Evolutionary conservation across 2,329 filamentous ascomycete genomes (phyloP), one percentile per base, ranked within the genome.

Genomic region (Fusarium algeriense): DNA sequence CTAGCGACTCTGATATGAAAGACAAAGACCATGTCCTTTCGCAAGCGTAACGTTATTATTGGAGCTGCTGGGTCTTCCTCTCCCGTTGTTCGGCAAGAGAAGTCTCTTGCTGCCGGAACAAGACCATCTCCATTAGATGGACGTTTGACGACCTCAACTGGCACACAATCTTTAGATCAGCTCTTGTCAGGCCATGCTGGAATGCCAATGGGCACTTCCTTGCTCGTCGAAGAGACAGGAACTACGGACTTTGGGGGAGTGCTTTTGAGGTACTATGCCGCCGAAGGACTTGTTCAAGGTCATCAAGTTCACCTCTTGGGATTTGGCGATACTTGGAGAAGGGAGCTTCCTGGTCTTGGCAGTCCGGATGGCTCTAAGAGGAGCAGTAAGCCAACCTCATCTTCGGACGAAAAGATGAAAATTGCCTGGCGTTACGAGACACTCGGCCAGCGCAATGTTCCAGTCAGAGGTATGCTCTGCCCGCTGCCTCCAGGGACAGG

Each of bases 401-500:
- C 79, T 5, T 76, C 81, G 4, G 85, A 86, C 17, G 92, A 95
- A 69, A 95, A 91, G 81, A 98, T 99, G 96, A 98, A 97, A 84
- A 99, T 99, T 84, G 96, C 96, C 6, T 99, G 96, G 96, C 88
- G 96, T 80, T 99, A 99, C 82, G 95, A 98, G 81, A 88, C 90
- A 37, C 81, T 98, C 57, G 92, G 92, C 19, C 91, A 81, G 60
- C 74, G 92, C 71, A 91, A 90, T 74, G 90, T 90, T 44, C 86
- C 85, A 64, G 82, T 85, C 56, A 87, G 89, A 90, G 90, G 91
- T 92, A 85, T 81, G 87, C 78, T 61, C 41, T 40, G 20, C 19
- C 28, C 12, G 6, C 14, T 34, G 43, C 26, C 26, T 37, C 40
- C 4, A 13, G 40, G 15, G 15, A 23, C 20, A 20, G 37, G 43